Evolutionary conservation across 176 grass and related monocot species (phyloP).

Genomic region (Hordeum vulgare): DNA sequence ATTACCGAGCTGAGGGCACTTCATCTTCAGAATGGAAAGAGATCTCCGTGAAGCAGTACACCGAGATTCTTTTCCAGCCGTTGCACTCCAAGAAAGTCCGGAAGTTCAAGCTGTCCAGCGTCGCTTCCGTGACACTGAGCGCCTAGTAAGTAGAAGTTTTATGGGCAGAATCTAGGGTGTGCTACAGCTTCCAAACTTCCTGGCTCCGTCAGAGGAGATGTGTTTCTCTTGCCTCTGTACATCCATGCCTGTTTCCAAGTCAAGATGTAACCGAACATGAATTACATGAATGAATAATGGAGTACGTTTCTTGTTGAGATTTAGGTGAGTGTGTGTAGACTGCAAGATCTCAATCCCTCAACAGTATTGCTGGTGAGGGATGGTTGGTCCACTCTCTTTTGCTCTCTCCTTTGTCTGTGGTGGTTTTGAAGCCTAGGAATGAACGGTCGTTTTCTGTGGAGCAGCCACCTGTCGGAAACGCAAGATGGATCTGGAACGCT

Average conservation of each 20-base stretch:
- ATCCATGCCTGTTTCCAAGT: slow-evolving; percentile 5
- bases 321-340: neutral
- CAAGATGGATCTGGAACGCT: neutral
- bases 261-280: neutral
- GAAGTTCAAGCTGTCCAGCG: slow-evolving; percentile 70
- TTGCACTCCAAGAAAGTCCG: slow-evolving; percentile 50
- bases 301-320: neutral
- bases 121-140: slow-evolving; percentile 49
- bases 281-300: neutral
- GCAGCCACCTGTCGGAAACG: neutral
- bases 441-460: slow-evolving; percentile 7
- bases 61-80: slow-evolving; percentile 63
- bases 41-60: slow-evolving; percentile 62
- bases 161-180: neutral
- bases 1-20: slow-evolving; percentile 54
- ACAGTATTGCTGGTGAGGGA: neutral
- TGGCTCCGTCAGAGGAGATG: neutral
- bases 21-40: slow-evolving; percentile 70
- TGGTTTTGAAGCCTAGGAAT: neutral
- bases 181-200: neutral
- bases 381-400: neutral
- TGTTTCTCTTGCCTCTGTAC: neutral
- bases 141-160: slow-evolving; percentile 25
- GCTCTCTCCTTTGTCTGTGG: neutral
- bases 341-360: neutral